A percentile compares a stretch with the other conserved stretches of the same genome.
Evolutionary conservation across 2,329 filamentous ascomycete species (phyloP).

Genomic region (Colletotrichum melonis): DNA sequence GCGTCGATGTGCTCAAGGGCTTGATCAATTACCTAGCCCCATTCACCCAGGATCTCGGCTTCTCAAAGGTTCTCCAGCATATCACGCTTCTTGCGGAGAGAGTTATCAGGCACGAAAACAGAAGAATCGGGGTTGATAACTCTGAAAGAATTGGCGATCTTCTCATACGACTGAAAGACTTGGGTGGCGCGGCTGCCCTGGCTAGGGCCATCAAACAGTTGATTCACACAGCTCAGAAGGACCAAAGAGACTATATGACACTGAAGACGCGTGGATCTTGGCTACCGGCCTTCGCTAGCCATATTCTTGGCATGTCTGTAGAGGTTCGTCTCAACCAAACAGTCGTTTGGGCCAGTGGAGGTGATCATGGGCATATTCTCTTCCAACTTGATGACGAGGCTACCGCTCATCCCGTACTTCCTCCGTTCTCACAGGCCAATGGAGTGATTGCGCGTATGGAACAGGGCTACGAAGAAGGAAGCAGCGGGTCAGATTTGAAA

Average conservation of each 20-base stretch:
- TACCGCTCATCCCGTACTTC: neutral
- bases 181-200: neutral
- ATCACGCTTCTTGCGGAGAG: neutral
- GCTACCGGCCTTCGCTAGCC: neutral
- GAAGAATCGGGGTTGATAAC: neutral
- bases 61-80: neutral
- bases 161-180: neutral
- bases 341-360: neutral
- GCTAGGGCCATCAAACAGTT: neutral
- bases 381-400: neutral
- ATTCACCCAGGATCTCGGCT: neutral
- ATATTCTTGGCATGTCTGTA: constrained; percentile 7
- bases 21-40: neutral
- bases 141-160: too few species aligned
- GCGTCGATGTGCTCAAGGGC: neutral
- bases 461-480: neutral
- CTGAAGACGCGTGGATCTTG: neutral
- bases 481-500: neutral
- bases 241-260: neutral
- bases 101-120: neutral
- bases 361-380: neutral
- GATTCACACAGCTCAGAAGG: neutral
- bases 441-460: too few species aligned
- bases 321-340: neutral
- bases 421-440: too few species aligned